Conservation (phyloP, 441 rosid genomes). For the Manihot esculenta region DNA sequence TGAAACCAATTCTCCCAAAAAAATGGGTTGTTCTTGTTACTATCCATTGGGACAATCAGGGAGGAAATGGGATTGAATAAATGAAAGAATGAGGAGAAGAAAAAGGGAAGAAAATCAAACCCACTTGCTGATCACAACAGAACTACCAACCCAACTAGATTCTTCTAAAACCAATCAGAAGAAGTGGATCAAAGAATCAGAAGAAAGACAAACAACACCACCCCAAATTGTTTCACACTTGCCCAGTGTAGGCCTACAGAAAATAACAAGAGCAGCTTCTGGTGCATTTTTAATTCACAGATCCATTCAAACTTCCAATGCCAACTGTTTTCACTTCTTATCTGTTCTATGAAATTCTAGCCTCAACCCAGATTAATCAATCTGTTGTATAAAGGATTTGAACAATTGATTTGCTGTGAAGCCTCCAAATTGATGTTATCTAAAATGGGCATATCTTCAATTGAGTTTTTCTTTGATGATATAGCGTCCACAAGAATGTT, state of each 20-base stretch:
- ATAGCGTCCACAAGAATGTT: conserved; percentile 22
- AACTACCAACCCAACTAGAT: background rate
- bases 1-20: too few relatives aligned
- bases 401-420: background rate
- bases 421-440: conserved; percentile 44
- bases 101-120: background rate
- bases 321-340: background rate
- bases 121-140: background rate
- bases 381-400: background rate
- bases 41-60: background rate
- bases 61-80: background rate
- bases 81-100: background rate
- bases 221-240: conserved; percentile 24
- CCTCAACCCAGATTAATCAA: background rate
- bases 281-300: background rate
- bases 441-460: conserved; percentile 31
- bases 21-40: background rate
- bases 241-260: conserved; percentile 4
- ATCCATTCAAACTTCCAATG: background rate
- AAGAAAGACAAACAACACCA: conserved; percentile 18
- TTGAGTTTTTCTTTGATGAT: conserved; percentile 20
- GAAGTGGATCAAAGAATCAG: conserved; percentile 21
- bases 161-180: conserved; percentile 13
- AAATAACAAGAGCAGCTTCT: conserved; percentile 13
- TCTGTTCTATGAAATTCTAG: background rate